Percentiles rank a stretch among this genome's conserved stretches.
These are phyloP conservation scores for Closterium sp. DNA, from an alignment of 139 green algal species.

Conservation along the genomic window DNA sequence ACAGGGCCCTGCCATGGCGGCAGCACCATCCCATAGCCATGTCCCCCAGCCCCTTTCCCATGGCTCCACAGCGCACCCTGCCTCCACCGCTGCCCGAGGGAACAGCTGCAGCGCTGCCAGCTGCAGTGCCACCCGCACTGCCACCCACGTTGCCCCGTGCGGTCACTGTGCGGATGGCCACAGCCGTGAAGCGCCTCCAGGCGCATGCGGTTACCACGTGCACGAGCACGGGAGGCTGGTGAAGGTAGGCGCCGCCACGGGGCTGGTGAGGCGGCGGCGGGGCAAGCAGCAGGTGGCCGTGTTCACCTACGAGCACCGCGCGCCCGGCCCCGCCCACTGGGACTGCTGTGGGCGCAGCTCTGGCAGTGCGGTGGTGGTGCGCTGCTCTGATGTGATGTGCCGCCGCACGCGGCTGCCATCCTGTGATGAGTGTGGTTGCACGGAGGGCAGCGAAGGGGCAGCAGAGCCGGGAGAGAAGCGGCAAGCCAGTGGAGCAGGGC, in stretches of 20 bases:
- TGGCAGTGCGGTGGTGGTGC: not conserved
- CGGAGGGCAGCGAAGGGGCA: not conserved
- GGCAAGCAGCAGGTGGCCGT: conserved; percentile 15
- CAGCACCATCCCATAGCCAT: no score
- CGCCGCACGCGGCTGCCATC: no score
- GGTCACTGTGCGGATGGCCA: no score
- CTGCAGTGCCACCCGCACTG: no score
- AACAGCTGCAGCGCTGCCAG: no score
- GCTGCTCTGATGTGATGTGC: not conserved
- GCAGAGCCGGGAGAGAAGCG: not conserved
- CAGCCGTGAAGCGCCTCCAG: not conserved
- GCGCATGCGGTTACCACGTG: conserved; percentile 23
- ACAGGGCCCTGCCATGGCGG: no score
- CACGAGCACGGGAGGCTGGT: conserved; percentile 44
- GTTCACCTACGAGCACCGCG: not conserved
- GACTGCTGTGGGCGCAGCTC: not conserved
- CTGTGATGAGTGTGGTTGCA: no score
- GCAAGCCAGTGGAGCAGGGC: not conserved
- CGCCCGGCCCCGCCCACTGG: not conserved
- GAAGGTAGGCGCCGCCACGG: not conserved
- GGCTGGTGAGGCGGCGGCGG: conserved; percentile 4
- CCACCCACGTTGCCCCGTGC: no score
- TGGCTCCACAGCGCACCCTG: no score
- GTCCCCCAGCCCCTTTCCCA: no score
- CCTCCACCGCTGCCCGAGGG: no score